Conservation (phyloP, 495 filamentous ascomycete genomes). For the Evansstolkia leycettana region DNA sequence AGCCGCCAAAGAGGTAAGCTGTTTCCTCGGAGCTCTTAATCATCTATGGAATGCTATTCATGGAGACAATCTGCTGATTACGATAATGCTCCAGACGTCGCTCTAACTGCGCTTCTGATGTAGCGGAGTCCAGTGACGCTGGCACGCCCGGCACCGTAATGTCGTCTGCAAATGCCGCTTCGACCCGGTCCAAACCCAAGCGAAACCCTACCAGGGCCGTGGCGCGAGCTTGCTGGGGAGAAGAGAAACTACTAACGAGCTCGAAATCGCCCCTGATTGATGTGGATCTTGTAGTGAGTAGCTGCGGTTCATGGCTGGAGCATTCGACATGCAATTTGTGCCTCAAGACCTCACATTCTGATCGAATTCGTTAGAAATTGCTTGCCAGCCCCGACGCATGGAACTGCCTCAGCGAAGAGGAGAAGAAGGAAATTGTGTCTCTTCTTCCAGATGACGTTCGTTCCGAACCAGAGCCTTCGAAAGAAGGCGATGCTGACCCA, state of each 20-base stretch:
- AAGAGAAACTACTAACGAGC: conserved; percentile 43
- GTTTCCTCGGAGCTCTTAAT: neutral
- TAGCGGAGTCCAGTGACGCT: conserved; percentile 8
- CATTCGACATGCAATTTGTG: too few relatives aligned
- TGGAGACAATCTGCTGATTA: too few relatives aligned
- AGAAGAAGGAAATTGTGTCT: conserved; percentile 42
- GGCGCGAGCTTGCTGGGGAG: conserved; percentile 27
- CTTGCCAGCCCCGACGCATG: conserved; percentile 45
- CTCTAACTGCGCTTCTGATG: conserved; percentile 10
- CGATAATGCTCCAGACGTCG: conserved; percentile 11
- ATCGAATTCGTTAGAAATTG: conserved; percentile 32
- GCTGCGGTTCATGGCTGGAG: neutral
- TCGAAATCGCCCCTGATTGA: conserved; percentile 40
- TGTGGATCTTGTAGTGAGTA: conserved; percentile 45
- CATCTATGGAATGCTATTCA: too few relatives aligned
- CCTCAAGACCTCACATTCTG: conserved; percentile 2
- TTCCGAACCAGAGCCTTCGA: conserved; percentile 19
- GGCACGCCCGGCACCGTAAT: conserved; percentile 11
- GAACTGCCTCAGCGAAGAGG: conserved; percentile 40
- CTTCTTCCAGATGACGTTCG: conserved; percentile 42
- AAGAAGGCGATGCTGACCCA: conserved; percentile 14
- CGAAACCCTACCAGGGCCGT: conserved; percentile 21
- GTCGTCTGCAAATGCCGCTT: conserved; percentile 7
- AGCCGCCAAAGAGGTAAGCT: conserved; percentile 12
- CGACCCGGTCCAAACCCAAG: conserved; percentile 12